Conservation (phyloP, 2,329 filamentous ascomycete species). For the Thermothelomyces thermophilus region DNA sequence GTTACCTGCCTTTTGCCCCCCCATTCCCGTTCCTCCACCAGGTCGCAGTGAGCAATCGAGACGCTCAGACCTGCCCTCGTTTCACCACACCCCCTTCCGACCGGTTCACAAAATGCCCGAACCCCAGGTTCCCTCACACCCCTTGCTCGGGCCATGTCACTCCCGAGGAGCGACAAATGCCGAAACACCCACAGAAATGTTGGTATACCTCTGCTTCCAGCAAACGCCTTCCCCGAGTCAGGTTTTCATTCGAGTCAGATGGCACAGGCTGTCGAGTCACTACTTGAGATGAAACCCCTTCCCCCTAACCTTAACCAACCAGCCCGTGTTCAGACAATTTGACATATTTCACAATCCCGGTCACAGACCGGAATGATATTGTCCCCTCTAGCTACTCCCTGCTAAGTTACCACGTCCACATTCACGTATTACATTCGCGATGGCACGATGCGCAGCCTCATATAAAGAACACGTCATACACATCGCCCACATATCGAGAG, state of each 20-base stretch:
- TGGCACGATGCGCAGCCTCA: not conserved
- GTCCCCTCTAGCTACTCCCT: not conserved
- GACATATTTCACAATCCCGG: conserved; percentile 1
- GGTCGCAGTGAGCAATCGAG: not conserved
- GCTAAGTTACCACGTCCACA: not conserved
- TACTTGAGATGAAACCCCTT: not conserved
- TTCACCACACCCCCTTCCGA: not conserved
- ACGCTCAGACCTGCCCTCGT: not conserved
- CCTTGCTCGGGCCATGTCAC: not conserved
- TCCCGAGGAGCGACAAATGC: not conserved
- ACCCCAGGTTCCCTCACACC: not conserved
- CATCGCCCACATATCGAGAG: conserved; percentile 2
- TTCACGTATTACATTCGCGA: conserved; percentile 9
- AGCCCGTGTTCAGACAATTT: not conserved
- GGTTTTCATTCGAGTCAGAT: not conserved
- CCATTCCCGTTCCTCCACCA: too few species aligned
- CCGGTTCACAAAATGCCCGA: conserved; percentile 1
- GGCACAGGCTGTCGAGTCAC: not conserved
- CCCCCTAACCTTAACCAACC: not conserved
- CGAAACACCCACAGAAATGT: too few species aligned
- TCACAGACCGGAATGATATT: conserved; percentile 8
- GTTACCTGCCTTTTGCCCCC: too few species aligned
- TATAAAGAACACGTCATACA: conserved; percentile 7
- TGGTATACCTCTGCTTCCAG: too few species aligned
- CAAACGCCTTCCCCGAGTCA: too few species aligned